phyloP scores from a whole-genome alignment of 345 rosid genomes.

The Linum trigynum region DNA sequence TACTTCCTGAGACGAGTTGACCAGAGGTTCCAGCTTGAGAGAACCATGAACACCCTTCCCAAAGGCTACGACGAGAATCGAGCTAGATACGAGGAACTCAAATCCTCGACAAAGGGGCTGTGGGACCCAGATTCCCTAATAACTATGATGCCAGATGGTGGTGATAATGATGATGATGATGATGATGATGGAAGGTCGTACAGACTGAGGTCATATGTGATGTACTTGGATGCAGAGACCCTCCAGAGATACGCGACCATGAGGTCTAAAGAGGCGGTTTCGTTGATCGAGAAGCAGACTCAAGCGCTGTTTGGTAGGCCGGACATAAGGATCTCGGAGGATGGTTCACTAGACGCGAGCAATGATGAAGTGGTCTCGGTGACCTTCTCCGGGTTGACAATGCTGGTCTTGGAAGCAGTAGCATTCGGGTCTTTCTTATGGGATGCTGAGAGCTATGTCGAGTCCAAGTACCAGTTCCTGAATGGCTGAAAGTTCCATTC shows the following conservation, averaged over 20 bases:
- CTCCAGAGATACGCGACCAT: slow-evolving; percentile 85
- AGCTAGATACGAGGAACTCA: slow-evolving; percentile 32
- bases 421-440: slow-evolving; percentile 84
- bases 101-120: slow-evolving; percentile 32
- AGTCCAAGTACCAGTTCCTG: slow-evolving; percentile 62
- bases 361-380: slow-evolving; percentile 51
- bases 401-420: slow-evolving; percentile 84
- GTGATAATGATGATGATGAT: slow-evolving; percentile 13
- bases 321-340: slow-evolving; percentile 57
- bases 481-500: slow-evolving; percentile 27
- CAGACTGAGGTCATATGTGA: slow-evolving; percentile 67
- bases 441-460: slow-evolving; percentile 85
- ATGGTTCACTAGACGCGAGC: slow-evolving; percentile 59
- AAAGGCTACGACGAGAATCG: slow-evolving; percentile 36
- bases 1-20: slow-evolving; percentile 88
- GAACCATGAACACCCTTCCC: slow-evolving; percentile 76
- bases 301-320: slow-evolving; percentile 88
- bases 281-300: slow-evolving; percentile 79
- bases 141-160: slow-evolving; percentile 40
- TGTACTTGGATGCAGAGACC: slow-evolving; percentile 76
- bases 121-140: slow-evolving; percentile 80
- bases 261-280: slow-evolving; percentile 81
- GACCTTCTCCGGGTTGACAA: slow-evolving; percentile 64
- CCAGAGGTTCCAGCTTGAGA: slow-evolving; percentile 78
- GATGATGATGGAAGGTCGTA: slow-evolving; percentile 31